Conservation (phyloP, 352 stramenopile genomes). For the Globisporangium recalcitrans region DNA sequence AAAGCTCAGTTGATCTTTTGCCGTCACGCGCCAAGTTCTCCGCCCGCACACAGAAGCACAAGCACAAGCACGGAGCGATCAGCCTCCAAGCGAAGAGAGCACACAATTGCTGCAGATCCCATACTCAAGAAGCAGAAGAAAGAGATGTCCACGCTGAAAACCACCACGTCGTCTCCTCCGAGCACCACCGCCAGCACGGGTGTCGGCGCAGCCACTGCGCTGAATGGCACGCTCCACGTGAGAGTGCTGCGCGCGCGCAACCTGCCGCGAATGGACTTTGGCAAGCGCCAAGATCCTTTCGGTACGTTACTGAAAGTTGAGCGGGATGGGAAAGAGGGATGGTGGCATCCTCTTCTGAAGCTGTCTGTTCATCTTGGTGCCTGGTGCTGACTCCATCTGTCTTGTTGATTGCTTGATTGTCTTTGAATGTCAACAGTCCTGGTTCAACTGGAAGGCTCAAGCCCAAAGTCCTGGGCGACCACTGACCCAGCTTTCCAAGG, state of each 20-base stretch:
- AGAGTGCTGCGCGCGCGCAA: slow-evolving; percentile 54
- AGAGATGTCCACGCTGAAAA: slow-evolving; percentile 8
- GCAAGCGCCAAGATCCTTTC: slow-evolving; percentile 75
- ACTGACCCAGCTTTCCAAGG: slow-evolving; percentile 67
- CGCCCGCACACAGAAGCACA: neutral
- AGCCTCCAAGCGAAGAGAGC: neutral
- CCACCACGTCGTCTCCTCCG: slow-evolving; percentile 1
- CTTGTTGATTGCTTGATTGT: neutral
- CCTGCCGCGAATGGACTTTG: slow-evolving; percentile 73
- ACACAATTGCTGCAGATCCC: neutral
- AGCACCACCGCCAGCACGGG: neutral
- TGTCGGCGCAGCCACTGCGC: neutral
- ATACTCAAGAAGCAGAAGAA: neutral
- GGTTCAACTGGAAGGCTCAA: slow-evolving; percentile 62
- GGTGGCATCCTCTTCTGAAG: neutral
- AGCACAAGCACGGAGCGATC: neutral
- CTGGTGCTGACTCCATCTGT: neutral
- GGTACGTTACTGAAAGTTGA: slow-evolving; percentile 27
- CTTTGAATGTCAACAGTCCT: slow-evolving; percentile 34
- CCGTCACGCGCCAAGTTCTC: slow-evolving; percentile 8
- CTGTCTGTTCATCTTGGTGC: slow-evolving; percentile 1
- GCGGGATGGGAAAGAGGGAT: neutral
- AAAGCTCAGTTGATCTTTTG: slow-evolving; percentile 13
- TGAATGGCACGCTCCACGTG: slow-evolving; percentile 73
- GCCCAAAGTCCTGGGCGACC: slow-evolving; percentile 47